These are phyloP conservation scores for Corynespora cassiicola DNA, from an alignment of 2,329 filamentous ascomycete species.

Conservation along the genomic window DNA sequence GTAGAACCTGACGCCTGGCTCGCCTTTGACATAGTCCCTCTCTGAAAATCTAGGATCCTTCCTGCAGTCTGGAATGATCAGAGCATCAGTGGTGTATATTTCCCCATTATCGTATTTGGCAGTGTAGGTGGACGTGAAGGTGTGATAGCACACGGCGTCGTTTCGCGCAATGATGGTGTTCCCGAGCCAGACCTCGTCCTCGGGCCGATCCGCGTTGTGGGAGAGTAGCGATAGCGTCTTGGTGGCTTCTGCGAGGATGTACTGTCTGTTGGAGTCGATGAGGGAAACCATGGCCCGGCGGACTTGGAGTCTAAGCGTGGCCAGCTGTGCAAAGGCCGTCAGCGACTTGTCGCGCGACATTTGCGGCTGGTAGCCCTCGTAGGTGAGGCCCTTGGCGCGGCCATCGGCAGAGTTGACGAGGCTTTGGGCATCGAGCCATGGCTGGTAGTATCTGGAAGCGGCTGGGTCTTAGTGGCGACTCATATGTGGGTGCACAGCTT, in stretches of 20 bases:
- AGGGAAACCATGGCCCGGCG: constrained; percentile 45
- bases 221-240: constrained; percentile 40
- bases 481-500: background rate
- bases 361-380: constrained; percentile 27
- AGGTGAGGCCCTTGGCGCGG: constrained; percentile 30
- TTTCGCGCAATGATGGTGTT: constrained; percentile 34
- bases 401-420: constrained; percentile 32
- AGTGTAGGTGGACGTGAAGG: constrained; percentile 31
- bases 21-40: constrained; percentile 30
- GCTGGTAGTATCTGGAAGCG: constrained; percentile 38
- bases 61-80: constrained; percentile 34
- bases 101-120: constrained; percentile 27
- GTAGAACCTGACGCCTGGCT: constrained; percentile 39
- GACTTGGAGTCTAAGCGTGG: constrained; percentile 37
- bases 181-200: constrained; percentile 39
- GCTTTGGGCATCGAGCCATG: constrained; percentile 43
- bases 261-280: constrained; percentile 44
- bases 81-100: constrained; percentile 20
- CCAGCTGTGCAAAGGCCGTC: constrained; percentile 46
- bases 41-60: constrained; percentile 30
- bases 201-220: constrained; percentile 23
- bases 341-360: constrained; percentile 34
- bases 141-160: constrained; percentile 37
- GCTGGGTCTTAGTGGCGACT: constrained; percentile 2
- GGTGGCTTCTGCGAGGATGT: constrained; percentile 48